A percentile compares a stretch with the other conserved stretches of the same genome.
Evolutionary conservation across 257 asterid species (phyloP).

Genomic region (Coffea eugenioides): DNA sequence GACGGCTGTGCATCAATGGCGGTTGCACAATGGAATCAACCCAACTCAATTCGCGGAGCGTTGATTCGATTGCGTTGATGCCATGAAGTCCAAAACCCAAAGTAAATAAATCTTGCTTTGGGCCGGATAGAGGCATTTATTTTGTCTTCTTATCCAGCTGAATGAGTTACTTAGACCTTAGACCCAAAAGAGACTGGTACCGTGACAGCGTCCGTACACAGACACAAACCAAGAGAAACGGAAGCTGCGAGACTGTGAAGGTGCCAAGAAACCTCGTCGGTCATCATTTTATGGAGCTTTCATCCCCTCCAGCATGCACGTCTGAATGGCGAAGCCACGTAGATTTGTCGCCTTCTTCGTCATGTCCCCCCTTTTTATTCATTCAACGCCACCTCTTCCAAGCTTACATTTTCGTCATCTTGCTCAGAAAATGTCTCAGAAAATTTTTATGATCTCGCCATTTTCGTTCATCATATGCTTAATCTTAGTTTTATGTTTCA

Average conservation of each 20-base stretch:
- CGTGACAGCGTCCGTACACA: no score
- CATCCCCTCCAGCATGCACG: conserved; percentile 13
- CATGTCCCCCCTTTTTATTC: neutral
- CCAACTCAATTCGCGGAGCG: neutral
- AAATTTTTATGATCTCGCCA: neutral
- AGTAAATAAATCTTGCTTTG: neutral
- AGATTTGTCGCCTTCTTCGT: neutral
- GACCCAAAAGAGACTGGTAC: no score
- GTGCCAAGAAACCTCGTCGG: neutral
- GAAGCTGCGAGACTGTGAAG: neutral
- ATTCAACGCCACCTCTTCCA: neutral
- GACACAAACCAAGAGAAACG: no score
- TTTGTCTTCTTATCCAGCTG: no score
- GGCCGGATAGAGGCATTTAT: neutral
- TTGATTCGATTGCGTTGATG: no score
- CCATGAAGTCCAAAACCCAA: neutral
- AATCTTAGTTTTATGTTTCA: neutral
- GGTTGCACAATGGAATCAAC: neutral
- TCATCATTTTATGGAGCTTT: no score
- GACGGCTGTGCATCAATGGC: neutral
- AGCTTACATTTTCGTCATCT: neutral
- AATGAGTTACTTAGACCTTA: no score
- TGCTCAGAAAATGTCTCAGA: neutral
- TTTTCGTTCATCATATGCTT: conserved; percentile 2
- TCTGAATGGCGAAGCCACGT: conserved; percentile 72